These are phyloP conservation scores for Triglochin maritima DNA, from an alignment of 106 monocot genomes.

Conservation along the genomic window DNA sequence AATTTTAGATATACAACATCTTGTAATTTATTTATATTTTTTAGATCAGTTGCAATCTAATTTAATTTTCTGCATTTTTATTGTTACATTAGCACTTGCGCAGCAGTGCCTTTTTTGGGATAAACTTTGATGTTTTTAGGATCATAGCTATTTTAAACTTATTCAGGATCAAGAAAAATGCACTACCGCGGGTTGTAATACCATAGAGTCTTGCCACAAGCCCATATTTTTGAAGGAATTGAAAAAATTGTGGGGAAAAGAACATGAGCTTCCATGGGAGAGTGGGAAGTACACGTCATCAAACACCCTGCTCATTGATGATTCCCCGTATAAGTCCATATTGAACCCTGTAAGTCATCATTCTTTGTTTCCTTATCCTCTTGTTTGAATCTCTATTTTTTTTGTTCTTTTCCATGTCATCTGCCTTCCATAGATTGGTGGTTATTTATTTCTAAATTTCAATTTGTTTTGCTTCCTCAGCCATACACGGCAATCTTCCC, in stretches of 20 bases:
- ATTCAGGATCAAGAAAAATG: slow-evolving; percentile 64
- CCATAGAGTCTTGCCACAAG: slow-evolving; percentile 49
- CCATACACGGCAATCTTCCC: slow-evolving; percentile 74
- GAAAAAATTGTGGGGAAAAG: slow-evolving; percentile 67
- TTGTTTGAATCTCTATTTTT: background rate
- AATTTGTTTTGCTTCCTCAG: slow-evolving; percentile 16
- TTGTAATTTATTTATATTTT: no score
- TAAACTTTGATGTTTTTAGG: background rate
- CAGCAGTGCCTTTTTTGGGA: background rate
- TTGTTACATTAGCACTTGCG: no score
- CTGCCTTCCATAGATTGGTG: no score
- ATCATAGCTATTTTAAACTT: background rate
- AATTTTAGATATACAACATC: no score
- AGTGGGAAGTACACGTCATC: slow-evolving; percentile 45
- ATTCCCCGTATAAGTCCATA: slow-evolving; percentile 93
- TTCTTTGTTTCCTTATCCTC: background rate
- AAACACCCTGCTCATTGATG: slow-evolving; percentile 84
- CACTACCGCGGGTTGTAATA: slow-evolving; percentile 54
- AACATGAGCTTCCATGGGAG: slow-evolving; percentile 63
- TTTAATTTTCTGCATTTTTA: no score
- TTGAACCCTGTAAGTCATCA: slow-evolving; percentile 60
- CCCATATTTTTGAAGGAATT: slow-evolving; percentile 81
- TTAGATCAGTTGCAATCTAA: no score
- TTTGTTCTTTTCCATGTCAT: background rate
- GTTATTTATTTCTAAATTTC: no score